A percentile compares a stretch with the other conserved stretches of the same genome.
Conservation (phyloP, 495 filamentous ascomycete species). For the Xylaria sp. region DNA sequence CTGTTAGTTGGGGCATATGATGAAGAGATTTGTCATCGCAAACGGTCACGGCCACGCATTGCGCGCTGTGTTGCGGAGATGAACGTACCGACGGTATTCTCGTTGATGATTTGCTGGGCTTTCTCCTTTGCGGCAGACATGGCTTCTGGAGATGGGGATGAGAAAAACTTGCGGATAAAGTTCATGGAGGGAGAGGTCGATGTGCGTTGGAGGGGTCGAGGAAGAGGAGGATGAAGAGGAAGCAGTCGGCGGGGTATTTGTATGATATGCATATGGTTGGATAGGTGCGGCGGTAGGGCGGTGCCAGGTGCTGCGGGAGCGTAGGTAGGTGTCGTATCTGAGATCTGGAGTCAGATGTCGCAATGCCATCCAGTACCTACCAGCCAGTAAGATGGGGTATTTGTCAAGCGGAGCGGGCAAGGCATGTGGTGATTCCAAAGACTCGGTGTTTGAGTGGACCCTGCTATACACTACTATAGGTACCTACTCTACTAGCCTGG, state of each 20-base stretch:
- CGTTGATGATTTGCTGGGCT: conserved; percentile 85
- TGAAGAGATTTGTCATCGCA: neutral
- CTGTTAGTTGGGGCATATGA: neutral
- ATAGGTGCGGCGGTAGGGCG: neutral
- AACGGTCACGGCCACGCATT: neutral
- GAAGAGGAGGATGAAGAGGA: conserved; percentile 12
- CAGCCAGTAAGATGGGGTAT: conserved; percentile 18
- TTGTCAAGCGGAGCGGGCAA: conserved; percentile 10
- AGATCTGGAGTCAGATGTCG: conserved; percentile 8
- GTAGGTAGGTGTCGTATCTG: neutral
- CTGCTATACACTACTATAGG: too few species aligned
- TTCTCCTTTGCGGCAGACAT: conserved; percentile 89
- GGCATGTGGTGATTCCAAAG: conserved; percentile 18
- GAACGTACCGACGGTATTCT: conserved; percentile 86
- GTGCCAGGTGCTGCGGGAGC: too few species aligned
- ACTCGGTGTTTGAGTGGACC: conserved; percentile 19
- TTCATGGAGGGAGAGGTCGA: conserved; percentile 62
- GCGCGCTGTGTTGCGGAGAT: neutral
- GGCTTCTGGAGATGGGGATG: conserved; percentile 64
- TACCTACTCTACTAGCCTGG: too few species aligned
- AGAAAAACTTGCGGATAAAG: conserved; percentile 80
- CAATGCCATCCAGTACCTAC: conserved; percentile 14
- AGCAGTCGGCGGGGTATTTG: conserved; percentile 30
- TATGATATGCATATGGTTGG: conserved; percentile 20
- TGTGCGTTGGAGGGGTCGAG: conserved; percentile 35